Percentiles rank a stretch among this genome's conserved stretches.
Evolutionary conservation across 305 asterid species (phyloP).

Genomic region (Fraxinus albicans): DNA sequence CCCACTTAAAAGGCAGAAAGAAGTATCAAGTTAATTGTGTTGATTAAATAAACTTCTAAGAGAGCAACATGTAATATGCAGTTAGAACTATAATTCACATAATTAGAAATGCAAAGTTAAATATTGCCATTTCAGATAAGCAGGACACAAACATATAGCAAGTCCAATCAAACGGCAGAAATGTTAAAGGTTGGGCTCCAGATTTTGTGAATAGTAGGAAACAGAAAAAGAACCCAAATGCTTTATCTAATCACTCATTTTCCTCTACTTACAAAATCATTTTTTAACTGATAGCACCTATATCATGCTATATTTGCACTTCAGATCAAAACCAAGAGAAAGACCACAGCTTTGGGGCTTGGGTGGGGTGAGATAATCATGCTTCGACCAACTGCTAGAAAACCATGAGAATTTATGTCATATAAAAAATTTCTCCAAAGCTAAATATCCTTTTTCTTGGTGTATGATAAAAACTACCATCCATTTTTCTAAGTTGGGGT

Average conservation of each 20-base stretch:
- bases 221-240: not conserved
- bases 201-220: not conserved
- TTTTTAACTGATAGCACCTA: not conserved
- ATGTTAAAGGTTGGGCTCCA: not conserved
- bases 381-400: not conserved
- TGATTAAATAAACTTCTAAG: not conserved
- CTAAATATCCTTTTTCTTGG: not conserved
- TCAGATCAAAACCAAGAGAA: not conserved
- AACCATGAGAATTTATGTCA: not conserved
- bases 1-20: slow-evolving; percentile 65
- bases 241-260: not conserved
- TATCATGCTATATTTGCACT: not conserved
- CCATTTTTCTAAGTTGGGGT: slow-evolving; percentile 15
- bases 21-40: slow-evolving; percentile 9
- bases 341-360: not conserved
- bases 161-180: not conserved
- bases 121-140: not conserved
- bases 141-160: not conserved
- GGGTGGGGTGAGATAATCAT: not conserved
- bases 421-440: not conserved
- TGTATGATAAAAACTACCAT: not conserved
- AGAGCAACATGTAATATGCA: not conserved
- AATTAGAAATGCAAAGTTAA: not conserved
- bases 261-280: not conserved
- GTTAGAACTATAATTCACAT: not conserved